phyloP scores from a whole-genome alignment of 2,329 filamentous ascomycete genomes.

The Neofusicoccum ribis region DNA sequence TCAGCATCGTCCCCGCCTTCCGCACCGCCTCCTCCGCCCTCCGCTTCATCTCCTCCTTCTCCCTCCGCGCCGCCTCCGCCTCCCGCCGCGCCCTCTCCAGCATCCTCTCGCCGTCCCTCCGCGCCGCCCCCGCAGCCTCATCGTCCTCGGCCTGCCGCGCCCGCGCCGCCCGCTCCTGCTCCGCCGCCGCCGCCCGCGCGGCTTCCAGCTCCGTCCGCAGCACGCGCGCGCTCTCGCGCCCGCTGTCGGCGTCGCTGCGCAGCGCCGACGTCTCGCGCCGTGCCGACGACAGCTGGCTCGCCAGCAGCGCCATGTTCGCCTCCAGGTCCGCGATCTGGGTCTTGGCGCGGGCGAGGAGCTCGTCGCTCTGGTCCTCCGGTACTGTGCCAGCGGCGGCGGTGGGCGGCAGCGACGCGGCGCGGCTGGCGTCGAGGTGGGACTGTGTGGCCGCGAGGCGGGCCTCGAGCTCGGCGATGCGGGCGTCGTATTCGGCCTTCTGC shows the following conservation, averaged over 20 bases:
- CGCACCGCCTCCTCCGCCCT: slow-evolving; percentile 15
- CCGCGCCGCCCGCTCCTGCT: not conserved
- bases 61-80: not conserved
- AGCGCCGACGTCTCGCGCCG: not conserved
- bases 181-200: not conserved
- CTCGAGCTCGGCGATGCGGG: slow-evolving; percentile 19
- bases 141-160: not conserved
- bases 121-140: not conserved
- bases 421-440: not conserved
- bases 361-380: not conserved
- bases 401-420: not conserved
- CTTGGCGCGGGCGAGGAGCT: slow-evolving; percentile 4
- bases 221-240: slow-evolving; percentile 4
- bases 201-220: slow-evolving; percentile 5
- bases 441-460: slow-evolving; percentile 5
- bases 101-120: not conserved
- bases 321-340: slow-evolving; percentile 10
- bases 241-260: not conserved
- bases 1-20: slow-evolving; percentile 2
- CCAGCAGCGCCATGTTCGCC: slow-evolving; percentile 6
- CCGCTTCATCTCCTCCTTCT: not conserved
- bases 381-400: too few species aligned
- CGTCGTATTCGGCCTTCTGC: slow-evolving; percentile 6
- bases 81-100: slow-evolving; percentile 1
- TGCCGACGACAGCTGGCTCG: slow-evolving; percentile 3